phyloP scores from a whole-genome alignment of 768 basidiomycete genomes.

The Pleurotus ostreatus region DNA sequence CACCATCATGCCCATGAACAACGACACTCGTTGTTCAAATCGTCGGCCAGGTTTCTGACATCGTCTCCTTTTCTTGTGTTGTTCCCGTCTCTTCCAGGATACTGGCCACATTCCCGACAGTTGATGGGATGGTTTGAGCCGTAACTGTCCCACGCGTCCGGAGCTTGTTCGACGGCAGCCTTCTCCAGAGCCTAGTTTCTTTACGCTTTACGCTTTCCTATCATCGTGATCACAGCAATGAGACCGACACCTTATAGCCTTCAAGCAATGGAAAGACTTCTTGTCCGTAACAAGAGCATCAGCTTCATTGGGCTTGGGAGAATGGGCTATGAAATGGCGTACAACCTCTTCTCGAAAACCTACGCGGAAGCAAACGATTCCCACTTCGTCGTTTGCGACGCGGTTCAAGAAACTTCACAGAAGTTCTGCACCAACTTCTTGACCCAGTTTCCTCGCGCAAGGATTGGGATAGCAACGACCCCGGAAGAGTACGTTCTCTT shows the following conservation, averaged over 20 bases:
- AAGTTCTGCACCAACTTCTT: slow-evolving; percentile 55
- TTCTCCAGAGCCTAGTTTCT: background rate
- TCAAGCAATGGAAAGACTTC: slow-evolving; percentile 29
- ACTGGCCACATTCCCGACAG: too few relatives aligned
- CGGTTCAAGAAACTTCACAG: slow-evolving; percentile 51
- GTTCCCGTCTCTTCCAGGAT: too few relatives aligned
- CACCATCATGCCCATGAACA: too few relatives aligned
- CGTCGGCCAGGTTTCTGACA: too few relatives aligned
- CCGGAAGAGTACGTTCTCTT: slow-evolving; percentile 66
- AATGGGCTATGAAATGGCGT: slow-evolving; percentile 87
- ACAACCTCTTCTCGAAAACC: slow-evolving; percentile 74
- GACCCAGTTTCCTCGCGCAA: slow-evolving; percentile 53
- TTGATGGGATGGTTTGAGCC: background rate
- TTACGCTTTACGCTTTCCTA: background rate
- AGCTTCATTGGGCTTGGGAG: slow-evolving; percentile 85
- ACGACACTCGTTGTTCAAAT: too few relatives aligned
- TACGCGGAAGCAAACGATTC: slow-evolving; percentile 47
- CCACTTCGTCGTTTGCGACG: slow-evolving; percentile 78
- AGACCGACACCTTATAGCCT: slow-evolving; percentile 42
- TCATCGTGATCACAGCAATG: slow-evolving; percentile 33
- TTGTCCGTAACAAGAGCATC: slow-evolving; percentile 44
- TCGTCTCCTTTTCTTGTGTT: too few relatives aligned
- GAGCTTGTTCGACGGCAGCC: background rate
- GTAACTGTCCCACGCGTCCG: slow-evolving; percentile 2
- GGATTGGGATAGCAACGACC: slow-evolving; percentile 52